phyloP scores from a whole-genome alignment of 2,329 filamentous ascomycete genomes.

The Gliomastix tumulicola region DNA sequence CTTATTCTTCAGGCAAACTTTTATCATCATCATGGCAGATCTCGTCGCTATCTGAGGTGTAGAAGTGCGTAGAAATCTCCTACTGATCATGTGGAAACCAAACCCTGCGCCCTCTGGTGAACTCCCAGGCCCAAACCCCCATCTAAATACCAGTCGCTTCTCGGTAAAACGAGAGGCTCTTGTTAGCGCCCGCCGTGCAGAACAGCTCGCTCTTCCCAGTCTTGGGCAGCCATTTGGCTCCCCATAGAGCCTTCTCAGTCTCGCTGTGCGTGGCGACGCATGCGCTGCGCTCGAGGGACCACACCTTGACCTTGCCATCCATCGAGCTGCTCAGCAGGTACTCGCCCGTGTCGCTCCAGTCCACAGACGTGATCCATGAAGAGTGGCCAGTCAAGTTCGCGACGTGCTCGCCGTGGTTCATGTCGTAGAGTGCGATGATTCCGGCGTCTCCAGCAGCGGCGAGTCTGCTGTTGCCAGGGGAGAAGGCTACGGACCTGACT shows the following conservation, averaged over 20 bases:
- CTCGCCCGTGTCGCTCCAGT: conserved; percentile 92
- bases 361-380: conserved; percentile 83
- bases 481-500: conserved; percentile 81
- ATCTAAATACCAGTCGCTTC: conserved; percentile 65
- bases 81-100: no score
- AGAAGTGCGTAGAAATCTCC: no score
- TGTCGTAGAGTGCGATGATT: conserved; percentile 87
- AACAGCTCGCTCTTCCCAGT: conserved; percentile 63
- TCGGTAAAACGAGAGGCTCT: conserved; percentile 73
- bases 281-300: conserved; percentile 75
- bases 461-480: conserved; percentile 73
- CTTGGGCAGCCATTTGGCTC: conserved; percentile 77
- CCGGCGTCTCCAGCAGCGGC: conserved; percentile 86
- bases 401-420: conserved; percentile 85
- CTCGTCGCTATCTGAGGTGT: no score
- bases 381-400: conserved; percentile 73
- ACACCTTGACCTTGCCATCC: conserved; percentile 93
- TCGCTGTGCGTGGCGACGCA: conserved; percentile 95
- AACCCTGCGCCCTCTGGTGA: no score
- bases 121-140: no score
- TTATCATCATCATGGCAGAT: no score
- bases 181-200: conserved; percentile 69
- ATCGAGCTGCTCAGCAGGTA: conserved; percentile 82
- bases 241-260: conserved; percentile 78
- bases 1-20: no score